A percentile compares a stretch with the other conserved stretches of the same genome.
These are phyloP conservation scores for Verticillium albo-atrum DNA, from an alignment of 2,329 filamentous ascomycete species.

Conservation along the genomic window DNA sequence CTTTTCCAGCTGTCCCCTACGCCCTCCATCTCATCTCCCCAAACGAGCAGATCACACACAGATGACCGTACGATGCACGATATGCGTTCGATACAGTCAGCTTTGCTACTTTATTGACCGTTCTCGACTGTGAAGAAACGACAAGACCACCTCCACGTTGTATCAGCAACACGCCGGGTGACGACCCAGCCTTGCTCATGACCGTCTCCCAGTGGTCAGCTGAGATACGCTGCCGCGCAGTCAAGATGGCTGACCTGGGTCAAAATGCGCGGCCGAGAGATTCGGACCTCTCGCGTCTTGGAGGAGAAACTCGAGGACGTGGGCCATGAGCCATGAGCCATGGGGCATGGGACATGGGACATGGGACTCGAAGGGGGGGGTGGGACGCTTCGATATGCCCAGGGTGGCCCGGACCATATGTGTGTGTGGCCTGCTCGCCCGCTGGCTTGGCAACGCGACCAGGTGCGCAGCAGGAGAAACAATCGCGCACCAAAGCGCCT, in stretches of 20 bases:
- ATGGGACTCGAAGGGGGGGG: not conserved
- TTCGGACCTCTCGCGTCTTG: not conserved
- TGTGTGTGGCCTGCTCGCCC: not conserved
- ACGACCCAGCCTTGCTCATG: not conserved
- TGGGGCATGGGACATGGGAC: not conserved
- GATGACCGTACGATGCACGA: not conserved
- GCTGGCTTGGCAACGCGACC: not conserved
- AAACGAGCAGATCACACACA: not conserved
- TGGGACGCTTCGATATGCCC: not conserved
- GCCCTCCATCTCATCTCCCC: not conserved
- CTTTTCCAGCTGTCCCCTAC: not conserved
- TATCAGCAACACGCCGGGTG: not conserved
- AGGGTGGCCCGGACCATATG: not conserved
- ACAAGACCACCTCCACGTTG: not conserved
- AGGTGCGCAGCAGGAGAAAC: not conserved
- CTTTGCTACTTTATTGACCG: not conserved
- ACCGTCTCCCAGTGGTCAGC: not conserved
- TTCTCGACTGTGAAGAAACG: not conserved
- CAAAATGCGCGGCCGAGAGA: not conserved
- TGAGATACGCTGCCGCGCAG: not conserved
- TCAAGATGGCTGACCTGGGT: not conserved
- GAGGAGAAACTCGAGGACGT: not conserved
- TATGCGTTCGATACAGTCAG: not conserved
- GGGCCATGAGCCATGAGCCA: not conserved
- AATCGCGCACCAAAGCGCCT: not conserved